Evolutionary conservation across 352 stramenopile species (phyloP).

Genomic region (Phytophthora chlamydospora): DNA sequence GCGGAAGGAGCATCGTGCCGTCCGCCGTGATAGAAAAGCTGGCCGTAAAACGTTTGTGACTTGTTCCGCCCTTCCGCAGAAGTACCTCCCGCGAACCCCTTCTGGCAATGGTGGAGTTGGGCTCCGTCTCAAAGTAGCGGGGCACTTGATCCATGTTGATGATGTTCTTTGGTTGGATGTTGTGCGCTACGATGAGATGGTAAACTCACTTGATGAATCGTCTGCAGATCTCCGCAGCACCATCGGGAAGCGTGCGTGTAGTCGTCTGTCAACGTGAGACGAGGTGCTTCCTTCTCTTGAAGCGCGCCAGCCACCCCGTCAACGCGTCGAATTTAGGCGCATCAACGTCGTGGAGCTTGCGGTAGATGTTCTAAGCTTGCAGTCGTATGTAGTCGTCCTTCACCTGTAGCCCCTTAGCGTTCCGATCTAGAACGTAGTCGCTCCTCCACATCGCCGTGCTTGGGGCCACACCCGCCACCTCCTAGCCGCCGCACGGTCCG

Average conservation of each 20-base stretch:
- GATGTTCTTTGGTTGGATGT: conserved; percentile 7
- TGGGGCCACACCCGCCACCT: not conserved
- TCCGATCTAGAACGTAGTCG: not conserved
- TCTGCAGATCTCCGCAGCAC: conserved; percentile 3
- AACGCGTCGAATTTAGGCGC: not conserved
- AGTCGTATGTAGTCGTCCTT: conserved; percentile 10
- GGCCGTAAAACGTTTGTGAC: conserved; percentile 10
- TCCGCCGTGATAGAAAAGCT: conserved; percentile 18
- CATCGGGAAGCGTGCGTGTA: conserved; percentile 1
- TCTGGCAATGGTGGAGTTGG: conserved; percentile 3
- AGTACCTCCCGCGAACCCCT: conserved; percentile 8
- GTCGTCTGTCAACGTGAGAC: conserved; percentile 5
- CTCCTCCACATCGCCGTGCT: not conserved
- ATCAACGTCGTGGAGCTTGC: not conserved
- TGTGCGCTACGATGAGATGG: conserved; percentile 3
- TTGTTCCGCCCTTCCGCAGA: conserved; percentile 13
- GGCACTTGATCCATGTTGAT: conserved; percentile 12
- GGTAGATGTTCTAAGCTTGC: conserved; percentile 6
- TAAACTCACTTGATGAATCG: conserved; percentile 7
- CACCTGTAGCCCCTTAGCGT: conserved; percentile 7
- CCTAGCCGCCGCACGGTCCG: not conserved
- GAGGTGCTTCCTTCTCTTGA: not conserved
- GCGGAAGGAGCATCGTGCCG: not conserved
- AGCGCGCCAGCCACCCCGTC: not conserved
- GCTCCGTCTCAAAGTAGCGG: conserved; percentile 15